Conservation (phyloP, 768 basidiomycete species). For the Flagelloscypha sp. region DNA sequence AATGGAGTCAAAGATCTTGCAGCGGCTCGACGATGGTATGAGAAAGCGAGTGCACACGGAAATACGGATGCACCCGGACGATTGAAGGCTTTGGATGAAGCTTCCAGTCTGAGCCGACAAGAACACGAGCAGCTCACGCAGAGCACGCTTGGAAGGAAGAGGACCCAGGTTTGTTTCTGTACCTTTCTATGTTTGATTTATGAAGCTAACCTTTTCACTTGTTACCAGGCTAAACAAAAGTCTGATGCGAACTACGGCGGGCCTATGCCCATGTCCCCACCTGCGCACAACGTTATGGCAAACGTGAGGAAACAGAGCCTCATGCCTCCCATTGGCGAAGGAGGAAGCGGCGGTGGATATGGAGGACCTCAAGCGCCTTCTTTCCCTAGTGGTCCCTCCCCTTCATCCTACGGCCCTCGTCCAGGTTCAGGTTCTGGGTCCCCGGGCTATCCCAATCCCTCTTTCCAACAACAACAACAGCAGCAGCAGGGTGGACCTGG, state of each 20-base stretch:
- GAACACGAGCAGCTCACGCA: slow-evolving; percentile 80
- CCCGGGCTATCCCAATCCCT: slow-evolving; percentile 13
- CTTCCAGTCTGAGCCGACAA: slow-evolving; percentile 56
- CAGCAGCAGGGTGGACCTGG: no score
- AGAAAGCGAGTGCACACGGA: slow-evolving; percentile 45
- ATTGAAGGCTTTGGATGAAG: slow-evolving; percentile 56
- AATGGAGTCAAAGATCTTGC: slow-evolving; percentile 45
- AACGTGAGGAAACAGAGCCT: slow-evolving; percentile 2
- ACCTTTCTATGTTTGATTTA: no score
- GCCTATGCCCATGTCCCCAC: slow-evolving; percentile 6
- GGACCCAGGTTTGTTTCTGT: no score
- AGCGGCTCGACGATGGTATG: slow-evolving; percentile 73
- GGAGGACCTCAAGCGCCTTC: slow-evolving; percentile 1
- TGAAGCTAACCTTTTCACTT: no score
- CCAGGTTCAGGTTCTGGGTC: slow-evolving; percentile 14
- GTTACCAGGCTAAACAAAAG: slow-evolving; percentile 55
- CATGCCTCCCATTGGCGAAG: slow-evolving; percentile 2
- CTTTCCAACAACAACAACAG: no score
- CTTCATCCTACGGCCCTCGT: slow-evolving; percentile 1
- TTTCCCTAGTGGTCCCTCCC: neutral
- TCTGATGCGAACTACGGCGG: slow-evolving; percentile 27
- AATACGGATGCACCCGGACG: slow-evolving; percentile 77
- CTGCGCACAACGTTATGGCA: slow-evolving; percentile 11
- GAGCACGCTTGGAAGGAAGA: slow-evolving; percentile 69
- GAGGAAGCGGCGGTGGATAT: neutral